Base-by-base conservation (phyloP, 805 yeast genomes). In the Vanderwaltozyma tropicalis region DNA sequence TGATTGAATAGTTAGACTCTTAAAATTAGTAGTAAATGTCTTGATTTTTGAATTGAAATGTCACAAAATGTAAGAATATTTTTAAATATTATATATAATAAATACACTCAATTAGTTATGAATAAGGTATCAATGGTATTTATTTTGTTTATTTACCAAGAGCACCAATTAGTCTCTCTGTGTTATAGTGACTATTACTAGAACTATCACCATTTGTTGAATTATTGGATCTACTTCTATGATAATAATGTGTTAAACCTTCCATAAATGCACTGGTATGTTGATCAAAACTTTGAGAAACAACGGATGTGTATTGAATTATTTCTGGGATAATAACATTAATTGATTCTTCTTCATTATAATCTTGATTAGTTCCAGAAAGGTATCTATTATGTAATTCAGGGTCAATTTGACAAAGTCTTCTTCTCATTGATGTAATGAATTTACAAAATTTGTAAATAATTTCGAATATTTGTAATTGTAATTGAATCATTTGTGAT, bases 401-500 rank as follows among this genome's bases (percentile, higher is more conserved):
- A 11, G 43, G 41, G 35, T 51, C 50, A 16, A 53, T 18, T 22
- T 46, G 41, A 28, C 49, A 46, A 17, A 53, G 34, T 34, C 44
- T 47, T 4, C 39, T 35, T 37, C 52, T 45, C 43, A 51, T 37
- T 16, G 61, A 44, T 1, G 52, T 50, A 21, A 56, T 46, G 36
- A 53, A 59, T 37, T 53, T 55, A 37, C 59, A 54, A 33, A 50
- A 59, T 34, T 55, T 51, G 37, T 53, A 53, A 16, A 56, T 42
- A 5, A 54, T 49, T 34, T 57, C 62, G 28, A 55, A 47, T 7
- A 56, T 47, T 40, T 55, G 59, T 12, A 53, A 35, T 35, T 54
- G 59, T n/a, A 57, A 41, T 14, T 52, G 48, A 30, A 54, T 46
- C 19, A 57, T 35, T 28, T 50, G 48, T 16, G 50, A 44, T 17